A percentile compares a stretch with the other conserved stretches of the same genome.
These are phyloP conservation scores for Wilhelminamyces savonicus DNA, from an alignment of 805 yeast species.

Conservation along the genomic window DNA sequence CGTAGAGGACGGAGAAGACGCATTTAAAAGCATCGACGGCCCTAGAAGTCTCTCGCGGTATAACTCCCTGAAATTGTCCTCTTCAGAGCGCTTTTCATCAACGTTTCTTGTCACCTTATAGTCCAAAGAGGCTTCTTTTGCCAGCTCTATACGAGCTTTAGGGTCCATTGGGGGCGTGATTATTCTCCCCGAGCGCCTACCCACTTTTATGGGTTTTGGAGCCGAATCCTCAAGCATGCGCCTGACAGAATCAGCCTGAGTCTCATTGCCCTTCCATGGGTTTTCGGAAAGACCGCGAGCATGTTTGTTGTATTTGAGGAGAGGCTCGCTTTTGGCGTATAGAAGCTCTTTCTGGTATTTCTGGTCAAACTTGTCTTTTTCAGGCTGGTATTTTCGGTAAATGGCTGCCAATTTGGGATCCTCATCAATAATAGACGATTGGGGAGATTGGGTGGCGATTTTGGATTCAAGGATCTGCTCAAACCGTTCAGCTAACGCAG, in stretches of 20 bases:
- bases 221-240: conserved; percentile 59
- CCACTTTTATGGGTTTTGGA: conserved; percentile 34
- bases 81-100: conserved; percentile 17
- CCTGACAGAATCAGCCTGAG: conserved; percentile 36
- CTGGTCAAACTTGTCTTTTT: conserved; percentile 3
- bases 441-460: no score
- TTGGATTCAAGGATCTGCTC: conserved; percentile 27
- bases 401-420: conserved; percentile 13
- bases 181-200: conserved; percentile 6
- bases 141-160: conserved; percentile 44
- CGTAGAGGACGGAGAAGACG: conserved; percentile 35
- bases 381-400: conserved; percentile 9
- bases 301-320: conserved; percentile 21
- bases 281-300: conserved; percentile 19
- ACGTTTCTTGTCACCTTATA: conserved; percentile 44
- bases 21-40: conserved; percentile 42
- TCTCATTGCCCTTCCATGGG: conserved; percentile 60
- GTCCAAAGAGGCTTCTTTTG: conserved; percentile 62
- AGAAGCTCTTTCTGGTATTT: conserved; percentile 11
- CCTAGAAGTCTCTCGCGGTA: conserved; percentile 62
- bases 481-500: conserved; percentile 27
- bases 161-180: conserved; percentile 16
- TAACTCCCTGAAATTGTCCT: conserved; percentile 49
- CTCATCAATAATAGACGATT: conserved; percentile 8
- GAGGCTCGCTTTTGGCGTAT: conserved; percentile 25